These are phyloP conservation scores for Talaromyces ruber DNA, from an alignment of 495 filamentous ascomycete genomes.

Conservation along the genomic window DNA sequence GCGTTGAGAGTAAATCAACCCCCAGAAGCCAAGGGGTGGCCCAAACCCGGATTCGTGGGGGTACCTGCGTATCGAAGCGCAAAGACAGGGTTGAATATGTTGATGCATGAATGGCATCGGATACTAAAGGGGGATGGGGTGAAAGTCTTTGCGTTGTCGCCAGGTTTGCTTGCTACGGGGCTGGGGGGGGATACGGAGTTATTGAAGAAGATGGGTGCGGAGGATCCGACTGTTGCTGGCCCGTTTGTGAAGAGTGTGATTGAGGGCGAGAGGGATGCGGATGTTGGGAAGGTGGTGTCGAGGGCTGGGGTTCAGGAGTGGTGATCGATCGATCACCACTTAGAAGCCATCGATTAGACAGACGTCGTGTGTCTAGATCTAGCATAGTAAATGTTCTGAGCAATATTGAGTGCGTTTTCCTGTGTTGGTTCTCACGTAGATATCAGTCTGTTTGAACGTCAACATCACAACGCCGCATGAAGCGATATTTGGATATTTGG, in stretches of 20 bases:
- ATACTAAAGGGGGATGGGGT: slow-evolving; percentile 49
- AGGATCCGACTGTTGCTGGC: slow-evolving; percentile 33
- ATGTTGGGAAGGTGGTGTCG: slow-evolving; percentile 35
- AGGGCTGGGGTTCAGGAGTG: slow-evolving; percentile 29
- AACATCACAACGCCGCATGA: too few species aligned
- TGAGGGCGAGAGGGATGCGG: slow-evolving; percentile 38
- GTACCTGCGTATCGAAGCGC: slow-evolving; percentile 35
- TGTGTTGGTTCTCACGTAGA: too few species aligned
- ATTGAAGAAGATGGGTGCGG: slow-evolving; percentile 28
- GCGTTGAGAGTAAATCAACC: slow-evolving; percentile 19
- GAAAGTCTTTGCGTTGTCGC: slow-evolving; percentile 47
- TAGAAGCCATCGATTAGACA: too few species aligned
- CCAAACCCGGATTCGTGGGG: slow-evolving; percentile 18
- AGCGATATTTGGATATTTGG: too few species aligned
- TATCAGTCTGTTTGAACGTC: too few species aligned
- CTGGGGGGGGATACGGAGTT: slow-evolving; percentile 27
- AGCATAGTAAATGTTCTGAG: too few species aligned
- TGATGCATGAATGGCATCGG: slow-evolving; percentile 51
- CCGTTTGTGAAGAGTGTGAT: slow-evolving; percentile 34
- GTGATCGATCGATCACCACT: too few species aligned
- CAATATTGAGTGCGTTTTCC: too few species aligned
- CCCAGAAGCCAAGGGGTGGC: slow-evolving; percentile 36
- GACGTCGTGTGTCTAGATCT: too few species aligned
- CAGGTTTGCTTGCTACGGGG: slow-evolving; percentile 49
- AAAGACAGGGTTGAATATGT: slow-evolving; percentile 58